These are phyloP conservation scores for Apium graveolens DNA, from an alignment of 129 eudicot species.

Conservation along the genomic window DNA sequence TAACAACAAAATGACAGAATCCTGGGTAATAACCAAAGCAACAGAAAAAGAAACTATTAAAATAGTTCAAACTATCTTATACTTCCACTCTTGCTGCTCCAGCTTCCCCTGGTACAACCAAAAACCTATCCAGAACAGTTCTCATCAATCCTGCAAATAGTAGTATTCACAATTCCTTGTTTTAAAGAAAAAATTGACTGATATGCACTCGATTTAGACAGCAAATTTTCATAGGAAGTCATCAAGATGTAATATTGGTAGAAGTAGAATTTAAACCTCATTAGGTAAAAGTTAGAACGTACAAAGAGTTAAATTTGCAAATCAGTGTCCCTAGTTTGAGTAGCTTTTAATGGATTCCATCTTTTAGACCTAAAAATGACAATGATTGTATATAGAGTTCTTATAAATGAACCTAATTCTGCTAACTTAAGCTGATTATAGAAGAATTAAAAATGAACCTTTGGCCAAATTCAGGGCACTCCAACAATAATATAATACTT, in stretches of 20 bases:
- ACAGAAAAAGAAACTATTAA: too few species aligned
- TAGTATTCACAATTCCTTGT: neutral
- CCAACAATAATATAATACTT: neutral
- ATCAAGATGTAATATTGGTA: neutral
- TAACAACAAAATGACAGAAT: too few species aligned
- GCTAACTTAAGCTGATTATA: too few species aligned
- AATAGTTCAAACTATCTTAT: neutral
- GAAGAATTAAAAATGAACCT: too few species aligned
- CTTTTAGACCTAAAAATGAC: neutral
- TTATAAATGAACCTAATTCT: too few species aligned
- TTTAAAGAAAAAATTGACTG: too few species aligned
- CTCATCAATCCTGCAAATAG: neutral
- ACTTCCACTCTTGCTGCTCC: neutral
- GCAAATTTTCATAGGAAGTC: neutral
- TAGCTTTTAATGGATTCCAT: neutral
- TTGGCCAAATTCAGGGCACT: neutral
- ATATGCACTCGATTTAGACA: neutral
- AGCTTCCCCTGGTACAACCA: neutral
- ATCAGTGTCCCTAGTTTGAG: neutral
- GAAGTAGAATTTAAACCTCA: neutral
- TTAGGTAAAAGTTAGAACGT: neutral
- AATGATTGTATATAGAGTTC: neutral
- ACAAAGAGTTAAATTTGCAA: neutral
- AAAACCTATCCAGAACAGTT: neutral
- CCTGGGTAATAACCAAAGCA: neutral